Base-by-base conservation (phyloP, 257 asterid species). In the Gentiana straminea region DNA sequence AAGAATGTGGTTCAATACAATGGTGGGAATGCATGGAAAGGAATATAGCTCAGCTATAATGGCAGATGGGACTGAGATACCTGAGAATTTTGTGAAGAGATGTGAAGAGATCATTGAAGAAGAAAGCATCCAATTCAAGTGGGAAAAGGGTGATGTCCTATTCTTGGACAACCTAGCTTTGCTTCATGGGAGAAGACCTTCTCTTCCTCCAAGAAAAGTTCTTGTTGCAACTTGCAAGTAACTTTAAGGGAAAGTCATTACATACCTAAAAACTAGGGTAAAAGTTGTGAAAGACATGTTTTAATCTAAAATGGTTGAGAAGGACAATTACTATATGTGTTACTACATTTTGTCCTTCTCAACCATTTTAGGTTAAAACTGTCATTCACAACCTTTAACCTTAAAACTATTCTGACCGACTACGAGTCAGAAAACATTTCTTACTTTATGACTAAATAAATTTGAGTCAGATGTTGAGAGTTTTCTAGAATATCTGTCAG, bases 101-200 rank as follows among this genome's bases (percentile, higher is more conserved):
- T 80, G 94, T 64, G 94, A 51, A 51, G 85, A 87, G 71, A 87
- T 87, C 12, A 84, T 87, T 49, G 96, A 84, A 65, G 96, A 87
- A 62, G 96, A 87, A 59, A 87, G 96, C 72, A 87, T 87, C 37
- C 96, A 87, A 43, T 87, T 84, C 87, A 87, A 78, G 68, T 87
- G 96, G 96, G 72, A 82, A 50, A 87, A 80, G 67, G 89, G 92
- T 0, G 96, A 87, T 64, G 81, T 84, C 8, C 75, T 87, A 38
- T 84, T 87, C 66, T 60, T 84, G 58, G 96, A 87, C 59, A 87
- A 87, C 37, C 58, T 65, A 52, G 94, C 92, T 55, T 49, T 77
- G 46, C 86, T 84, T 66, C 96, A 84, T 73, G 96, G 92, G 0
- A 77, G 94, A 58, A 81, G 94, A 73, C 89, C 92, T 53, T 66